Base-by-base conservation (phyloP, 345 rosid genomes). In the Firmiana major region DNA sequence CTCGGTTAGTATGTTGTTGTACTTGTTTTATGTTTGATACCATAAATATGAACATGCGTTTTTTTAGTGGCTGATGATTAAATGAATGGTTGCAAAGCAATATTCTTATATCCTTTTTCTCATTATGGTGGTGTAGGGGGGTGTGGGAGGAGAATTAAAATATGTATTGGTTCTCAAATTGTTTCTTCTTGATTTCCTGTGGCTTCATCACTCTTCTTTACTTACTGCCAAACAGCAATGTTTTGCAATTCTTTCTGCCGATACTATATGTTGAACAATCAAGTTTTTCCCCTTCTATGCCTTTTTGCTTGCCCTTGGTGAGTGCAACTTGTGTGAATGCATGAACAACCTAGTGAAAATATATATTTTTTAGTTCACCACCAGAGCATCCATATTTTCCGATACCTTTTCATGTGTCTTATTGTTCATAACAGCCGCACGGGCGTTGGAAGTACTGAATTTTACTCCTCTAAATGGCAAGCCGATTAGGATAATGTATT, bases 361-460 rank as follows among this genome's bases (percentile, higher is more conserved):
- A 16, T 55, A 2, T 22, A 34, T 22, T 34, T 31, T 13, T 28
- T 38, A 7, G 2, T 66, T 62, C 13, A 22, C 28, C 45, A 34
- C 43, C 57, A 6, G 22, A 70, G 22, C 22, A 3, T 12, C 42
- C 13, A 26, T 46, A 15, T 45, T 68, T 46, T 5, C 59, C 48
- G 15, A 70, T 48, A 17, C 62, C 36, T 73, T 55, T 36, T 3
- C 19, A 48, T 75, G 19, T 26, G 5, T 9, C 51, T 75, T 75
- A 31, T 48, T 75, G 40, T 48, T 55, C 74, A 84, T 34, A 31
- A 77, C 91, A 95, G 99, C 99, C 79, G 91, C 90, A 19, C 89
- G 88, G 87, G 99, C 98, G 42, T 51, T 95, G 86, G 96, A 95
- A n/a, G 10, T 85, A 77, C 88, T 95, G 70, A 95, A 95, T 82